Base-by-base conservation (phyloP, 2,329 filamentous ascomycete species). In the Fusarium torreyae region DNA sequence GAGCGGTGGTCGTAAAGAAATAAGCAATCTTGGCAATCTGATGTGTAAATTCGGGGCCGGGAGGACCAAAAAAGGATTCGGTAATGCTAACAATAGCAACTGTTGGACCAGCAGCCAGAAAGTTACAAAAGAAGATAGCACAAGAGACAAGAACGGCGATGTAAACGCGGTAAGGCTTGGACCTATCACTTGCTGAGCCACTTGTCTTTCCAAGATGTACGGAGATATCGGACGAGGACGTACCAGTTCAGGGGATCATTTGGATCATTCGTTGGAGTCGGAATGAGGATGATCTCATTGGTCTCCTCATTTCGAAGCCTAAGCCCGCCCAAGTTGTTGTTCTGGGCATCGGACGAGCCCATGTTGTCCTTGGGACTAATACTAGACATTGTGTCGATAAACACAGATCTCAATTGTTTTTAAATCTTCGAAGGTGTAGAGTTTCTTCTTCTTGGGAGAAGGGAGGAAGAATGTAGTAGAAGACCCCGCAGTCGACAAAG, bases 101-200 rank as follows among this genome's bases (percentile, higher is more conserved):
- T 5, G 82, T 82, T 5, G 86, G 86, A 0, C 83, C 86, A n/a
- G 85, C 86, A 0, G 86, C 85, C 6, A 88, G 76, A 66, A 88
- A 88, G 74, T 88, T 88, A 76, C 82, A 86, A 75, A 88, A 81
- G 63, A 86, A 79, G 78, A 88, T 87, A 53, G 86, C 85, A 5
- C 84, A 63, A 71, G 84, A 87, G 34, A 87, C 81, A 15, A 86
- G 76, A 48, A 77, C 71, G 10, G 85, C 84, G 38, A 84, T 83
- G 72, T 86, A 87, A 63, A 81, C 80, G 51, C 86, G 84, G 67
- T 83, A 85, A 68, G 79, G 76, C 76, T 80, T 77, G 26, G 80
- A 77, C 83, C 81, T 83, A 34, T 10, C 48, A 36, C 53, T 33
- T 22, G 13, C 15, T 61, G 22, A 57, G 73, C n/a, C 26, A 44